Base-by-base conservation (phyloP, 148 eudicot species). In the Drosera capensis region DNA sequence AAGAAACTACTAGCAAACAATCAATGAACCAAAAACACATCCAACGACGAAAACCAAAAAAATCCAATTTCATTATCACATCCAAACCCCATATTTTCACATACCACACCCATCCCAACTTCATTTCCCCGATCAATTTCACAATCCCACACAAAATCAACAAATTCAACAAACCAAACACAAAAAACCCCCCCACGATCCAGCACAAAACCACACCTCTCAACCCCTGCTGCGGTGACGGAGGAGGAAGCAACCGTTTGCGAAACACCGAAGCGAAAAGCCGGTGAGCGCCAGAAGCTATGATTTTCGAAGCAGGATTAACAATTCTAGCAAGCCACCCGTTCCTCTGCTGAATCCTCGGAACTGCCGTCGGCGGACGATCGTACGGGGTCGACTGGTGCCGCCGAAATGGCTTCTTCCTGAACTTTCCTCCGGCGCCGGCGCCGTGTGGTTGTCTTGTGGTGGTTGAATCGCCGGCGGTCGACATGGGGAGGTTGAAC, bases 291-390 rank as follows among this genome's bases (percentile, higher is more conserved):
- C 88, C 72, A 21, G 78, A 64, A 18, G 78, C 58, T 14, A 85
- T 60, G 25, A 92, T 74, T 52, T 67, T 68, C 3, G 94, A 71
- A 25, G 94, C 94, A 6, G 99, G 99, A 45, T 81, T 80, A 15
- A 85, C 82, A 7, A 92, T 51, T 68, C 73, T 81, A 21, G 88
- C 63, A 2, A 92, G 45, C 88, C 88, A 81, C 31, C 88, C 51
- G 18, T 21, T 35, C 13, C 50, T 56, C 38, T 45, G 76, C 38
- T 78, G 59, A 26, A 57, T 75, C 14, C 82, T 69, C 18, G 71
- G 16, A 14, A 79, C 73, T 0, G 77, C 56, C 8, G 59, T 46
- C 7, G 99, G 95, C 14, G 95, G 78, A 56, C 74, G 94, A 61
- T 90, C 84, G 47, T 95, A 95, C 45, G 88, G 80, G 23, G 82